Evolutionary conservation across 2,329 filamentous ascomycete species (phyloP).

Genomic region (Alternaria viburni): DNA sequence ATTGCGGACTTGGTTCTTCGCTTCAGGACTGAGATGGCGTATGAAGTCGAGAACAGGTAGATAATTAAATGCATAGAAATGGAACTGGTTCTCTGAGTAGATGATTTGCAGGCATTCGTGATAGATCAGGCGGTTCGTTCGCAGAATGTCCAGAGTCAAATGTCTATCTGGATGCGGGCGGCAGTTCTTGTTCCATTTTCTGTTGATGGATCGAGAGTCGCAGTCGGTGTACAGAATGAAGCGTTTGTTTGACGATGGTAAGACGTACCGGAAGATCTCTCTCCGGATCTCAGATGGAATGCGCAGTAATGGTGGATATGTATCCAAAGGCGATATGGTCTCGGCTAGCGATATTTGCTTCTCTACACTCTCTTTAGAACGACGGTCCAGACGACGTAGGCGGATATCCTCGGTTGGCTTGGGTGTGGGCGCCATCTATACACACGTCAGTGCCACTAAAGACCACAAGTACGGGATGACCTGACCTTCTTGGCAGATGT

Average conservation of each 20-base stretch:
- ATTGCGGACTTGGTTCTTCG: conserved; percentile 46
- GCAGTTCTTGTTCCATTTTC: conserved; percentile 46
- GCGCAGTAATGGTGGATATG: conserved; percentile 45
- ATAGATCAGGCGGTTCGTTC: conserved; percentile 48
- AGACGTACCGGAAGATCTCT: conserved; percentile 47
- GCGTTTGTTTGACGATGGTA: conserved; percentile 49
- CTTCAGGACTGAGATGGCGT: conserved; percentile 46
- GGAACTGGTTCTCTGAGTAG: conserved; percentile 49
- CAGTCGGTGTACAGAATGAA: conserved; percentile 56
- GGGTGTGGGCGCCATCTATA: conserved; percentile 38
- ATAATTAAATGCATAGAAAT: conserved; percentile 50
- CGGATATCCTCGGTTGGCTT: conserved; percentile 35
- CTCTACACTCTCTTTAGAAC: conserved; percentile 39
- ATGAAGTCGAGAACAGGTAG: conserved; percentile 49
- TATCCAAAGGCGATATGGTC: conserved; percentile 45
- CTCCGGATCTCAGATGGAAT: conserved; percentile 49
- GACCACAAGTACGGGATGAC: conserved; percentile 13
- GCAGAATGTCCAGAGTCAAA: conserved; percentile 44
- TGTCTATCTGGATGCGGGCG: conserved; percentile 43
- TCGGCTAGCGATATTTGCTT: conserved; percentile 47
- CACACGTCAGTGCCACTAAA: conserved; percentile 21
- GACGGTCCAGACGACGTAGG: conserved; percentile 30
- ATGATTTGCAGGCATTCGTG: conserved; percentile 48
- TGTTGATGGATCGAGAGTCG: conserved; percentile 47
- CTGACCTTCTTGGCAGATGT: conserved; percentile 44